Evolutionary conservation across 495 filamentous ascomycete species (phyloP).

Genomic region (Clohesyomyces aquaticus): DNA sequence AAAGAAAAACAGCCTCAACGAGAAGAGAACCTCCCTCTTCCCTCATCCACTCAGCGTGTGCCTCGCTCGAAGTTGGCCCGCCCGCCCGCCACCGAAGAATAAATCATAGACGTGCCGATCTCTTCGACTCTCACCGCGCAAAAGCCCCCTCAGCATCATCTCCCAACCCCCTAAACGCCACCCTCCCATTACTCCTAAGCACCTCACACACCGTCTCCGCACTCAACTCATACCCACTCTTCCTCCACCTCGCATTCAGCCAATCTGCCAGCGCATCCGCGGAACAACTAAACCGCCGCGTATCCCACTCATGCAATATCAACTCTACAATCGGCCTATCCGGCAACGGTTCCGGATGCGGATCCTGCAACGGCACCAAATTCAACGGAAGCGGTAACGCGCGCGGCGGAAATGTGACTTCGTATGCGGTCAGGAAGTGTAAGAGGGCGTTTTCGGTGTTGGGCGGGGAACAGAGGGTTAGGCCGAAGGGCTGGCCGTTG

Average conservation of each 20-base stretch:
- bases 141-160: conserved; percentile 41
- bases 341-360: conserved; percentile 34
- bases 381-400: conserved; percentile 33
- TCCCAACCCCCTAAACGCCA: conserved; percentile 40
- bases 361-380: conserved; percentile 35
- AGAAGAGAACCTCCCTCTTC: no score
- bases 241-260: conserved; percentile 41
- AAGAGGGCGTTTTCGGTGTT: conserved; percentile 38
- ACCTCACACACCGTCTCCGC: conserved; percentile 39
- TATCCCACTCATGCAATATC: conserved; percentile 41
- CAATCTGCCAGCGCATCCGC: conserved; percentile 41
- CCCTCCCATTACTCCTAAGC: conserved; percentile 37
- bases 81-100: no score
- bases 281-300: conserved; percentile 29
- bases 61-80: no score
- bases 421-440: conserved; percentile 41
- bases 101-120: no score
- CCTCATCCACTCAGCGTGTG: no score
- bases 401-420: conserved; percentile 40
- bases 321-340: conserved; percentile 39
- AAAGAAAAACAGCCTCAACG: no score
- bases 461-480: conserved; percentile 34
- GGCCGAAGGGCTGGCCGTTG: conserved; percentile 41
- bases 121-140: no score
- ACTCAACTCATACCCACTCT: conserved; percentile 41